Evolutionary conservation across 164 flowering plant genomes (phyloP).

Genomic region (Umbellularia californica): DNA sequence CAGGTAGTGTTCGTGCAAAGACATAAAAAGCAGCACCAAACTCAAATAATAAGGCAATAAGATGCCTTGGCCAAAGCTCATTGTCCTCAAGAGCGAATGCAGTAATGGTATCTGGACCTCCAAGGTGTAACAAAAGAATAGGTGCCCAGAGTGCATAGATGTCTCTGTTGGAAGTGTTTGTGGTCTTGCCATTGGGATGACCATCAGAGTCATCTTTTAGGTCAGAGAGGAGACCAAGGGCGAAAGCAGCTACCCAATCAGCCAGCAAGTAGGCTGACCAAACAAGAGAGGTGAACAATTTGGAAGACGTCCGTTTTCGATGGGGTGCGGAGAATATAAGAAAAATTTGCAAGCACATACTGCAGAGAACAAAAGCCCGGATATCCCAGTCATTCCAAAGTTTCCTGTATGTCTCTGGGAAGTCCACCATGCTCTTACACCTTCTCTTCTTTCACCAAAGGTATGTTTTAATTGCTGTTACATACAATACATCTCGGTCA

Average conservation of each 20-base stretch:
- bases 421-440: not conserved
- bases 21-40: constrained; percentile 25
- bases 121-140: constrained; percentile 50
- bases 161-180: constrained; percentile 2
- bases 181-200: not conserved
- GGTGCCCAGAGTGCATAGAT: constrained; percentile 55
- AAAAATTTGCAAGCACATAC: constrained; percentile 21
- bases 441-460: not conserved
- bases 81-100: constrained; percentile 55
- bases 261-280: constrained; percentile 41
- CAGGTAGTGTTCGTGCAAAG: constrained; percentile 24
- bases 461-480: no score
- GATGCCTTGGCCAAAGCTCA: constrained; percentile 47
- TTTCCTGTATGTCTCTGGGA: not conserved
- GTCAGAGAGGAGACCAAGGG: constrained; percentile 44
- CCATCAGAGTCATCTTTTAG: not conserved
- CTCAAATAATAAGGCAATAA: constrained; percentile 30
- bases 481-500: no score
- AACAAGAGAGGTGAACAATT: constrained; percentile 2
- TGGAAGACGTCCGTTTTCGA: constrained; percentile 17
- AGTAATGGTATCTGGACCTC: constrained; percentile 63
- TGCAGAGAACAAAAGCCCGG: constrained; percentile 19
- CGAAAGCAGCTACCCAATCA: constrained; percentile 38
- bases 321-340: constrained; percentile 24
- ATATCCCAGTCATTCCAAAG: constrained; percentile 31